Evolutionary conservation across 257 asterid species (phyloP), one percentile per base, ranked within the genome.

Genomic region (Scutellaria galericulata): DNA sequence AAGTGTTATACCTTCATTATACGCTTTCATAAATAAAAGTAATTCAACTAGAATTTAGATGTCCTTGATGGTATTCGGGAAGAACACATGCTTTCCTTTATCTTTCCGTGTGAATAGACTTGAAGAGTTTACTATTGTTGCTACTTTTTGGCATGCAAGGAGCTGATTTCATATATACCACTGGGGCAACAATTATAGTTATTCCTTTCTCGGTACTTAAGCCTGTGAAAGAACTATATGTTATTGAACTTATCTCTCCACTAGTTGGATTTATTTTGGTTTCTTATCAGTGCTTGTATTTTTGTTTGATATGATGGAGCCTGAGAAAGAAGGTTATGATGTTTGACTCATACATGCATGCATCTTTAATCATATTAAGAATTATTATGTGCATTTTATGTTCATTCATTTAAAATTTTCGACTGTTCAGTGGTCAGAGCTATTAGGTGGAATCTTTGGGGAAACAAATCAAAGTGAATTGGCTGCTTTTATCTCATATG

Each of bases 381-480:
- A 52, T 55, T 64, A 11, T 73, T 53, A 1, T 40, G 47, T 22
- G 40, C 64, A 46, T 45, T 59, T 52, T 73, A 31, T 60, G 39
- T 45, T 37, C 2, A 41, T 72, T 84, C 74, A 67, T 64, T 74
- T 40, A 55, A 62, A 8, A 42, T 74, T 55, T 50, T 6, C 57
- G 70, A 66, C 59, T 80, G 52, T 74, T 68, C 81, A 83, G 88
- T 40, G 82, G 80, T 88, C 96, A 40, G 74, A 78, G 31, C 69
- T 65, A 65, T 78, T 76, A n/a, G 70, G 61, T 60, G 79, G 68
- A 62, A 52, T 80, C 60, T 94, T 94, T 71, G 97, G 95, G 2
- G 97, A 91, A 86, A 94, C 99, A 13, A 94, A 94, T 78, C 95
- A 83, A 83, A 94, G 99, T 77, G 99, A 94, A 74, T 74, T 94